Conservation (phyloP, 495 filamentous ascomycete species). For the Neurospora sp. region DNA sequence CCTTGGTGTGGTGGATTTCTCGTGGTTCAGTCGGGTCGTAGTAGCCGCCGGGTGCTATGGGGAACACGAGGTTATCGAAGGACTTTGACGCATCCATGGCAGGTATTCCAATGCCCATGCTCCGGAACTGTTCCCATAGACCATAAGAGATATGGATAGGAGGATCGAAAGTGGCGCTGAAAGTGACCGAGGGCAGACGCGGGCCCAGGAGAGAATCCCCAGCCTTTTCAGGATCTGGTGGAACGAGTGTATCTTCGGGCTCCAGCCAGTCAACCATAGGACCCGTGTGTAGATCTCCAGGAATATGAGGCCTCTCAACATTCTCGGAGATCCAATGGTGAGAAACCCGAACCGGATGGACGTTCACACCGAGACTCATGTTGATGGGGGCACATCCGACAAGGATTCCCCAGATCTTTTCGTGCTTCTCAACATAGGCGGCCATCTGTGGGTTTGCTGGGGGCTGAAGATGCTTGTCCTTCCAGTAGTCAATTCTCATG, state of each 20-base stretch:
- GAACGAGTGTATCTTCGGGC: conserved; percentile 38
- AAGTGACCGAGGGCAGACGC: conserved; percentile 64
- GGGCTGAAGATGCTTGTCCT: conserved; percentile 44
- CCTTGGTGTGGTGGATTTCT: conserved; percentile 26
- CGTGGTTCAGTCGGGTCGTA: conserved; percentile 32
- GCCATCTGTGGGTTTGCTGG: conserved; percentile 19
- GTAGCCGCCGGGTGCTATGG: conserved; percentile 24
- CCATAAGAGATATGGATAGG: conserved; percentile 63
- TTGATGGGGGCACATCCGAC: conserved; percentile 51
- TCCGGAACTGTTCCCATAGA: conserved; percentile 57
- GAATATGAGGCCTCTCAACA: conserved; percentile 40
- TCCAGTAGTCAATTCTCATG: conserved; percentile 81
- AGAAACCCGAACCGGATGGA: conserved; percentile 51
- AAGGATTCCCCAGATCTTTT: conserved; percentile 47
- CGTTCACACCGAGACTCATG: conserved; percentile 27
- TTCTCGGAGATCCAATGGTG: conserved; percentile 54
- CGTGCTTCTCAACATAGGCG: conserved; percentile 16
- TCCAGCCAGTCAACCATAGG: conserved; percentile 58
- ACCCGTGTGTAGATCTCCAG: conserved; percentile 29
- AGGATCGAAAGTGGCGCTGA: conserved; percentile 76
- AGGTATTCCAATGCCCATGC: conserved; percentile 49
- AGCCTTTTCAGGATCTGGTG: conserved; percentile 28
- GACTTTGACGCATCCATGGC: conserved; percentile 41
- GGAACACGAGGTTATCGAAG: conserved; percentile 59
- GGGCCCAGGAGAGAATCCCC: conserved; percentile 20